Base-by-base conservation (phyloP, 1,139 yeast species). In the Sugiyamaella novakii region DNA sequence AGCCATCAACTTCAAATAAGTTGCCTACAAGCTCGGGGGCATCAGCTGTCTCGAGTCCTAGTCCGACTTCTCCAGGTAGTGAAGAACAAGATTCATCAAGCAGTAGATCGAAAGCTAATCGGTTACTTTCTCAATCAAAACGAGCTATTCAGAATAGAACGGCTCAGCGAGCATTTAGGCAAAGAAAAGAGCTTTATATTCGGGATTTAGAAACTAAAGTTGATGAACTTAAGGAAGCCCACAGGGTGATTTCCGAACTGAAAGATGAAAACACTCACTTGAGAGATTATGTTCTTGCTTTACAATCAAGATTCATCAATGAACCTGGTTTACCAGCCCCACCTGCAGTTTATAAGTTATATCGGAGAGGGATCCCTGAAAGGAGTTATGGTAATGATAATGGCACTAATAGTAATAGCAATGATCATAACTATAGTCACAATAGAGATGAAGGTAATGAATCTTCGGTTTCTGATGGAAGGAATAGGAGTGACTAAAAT, bases 91-190 rank as follows among this genome's bases (percentile, higher is more conserved):
- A 25, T 3, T 15, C 25, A 5, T 31, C 15, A n/a, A 15, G 5
- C 31, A 10, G 30, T 10, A 21, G 19, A 12, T n/a, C 33, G 5
- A 42, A 31, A 18, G 63, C 64, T 42, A 78, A 78, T 8, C 76
- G 81, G 54, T 78, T 78, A 5, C 70, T 84, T 34, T 76, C 83
- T 11, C 76, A 74, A 53, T 80, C 94, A 35, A 87, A 86, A 67
- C 78, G 96, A 56, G 96, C 96, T 1, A 87, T 84, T 14, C 96
- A 88, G 67, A 88, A 88, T 70, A 74, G 96, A 61, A 83, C 80
- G 52, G 96, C 96, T 1, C 96, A 88, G 68, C 79, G 87, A 58
- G 95, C 95, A 8, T 88, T 87, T 69, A 77, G 96, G 63, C 83
- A 81, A 62, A 76, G 96, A 51, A 83, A 85, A 64, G 95, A 87